A percentile compares a stretch with the other conserved stretches of the same genome.
Evolutionary conservation across 352 stramenopile species (phyloP).

Genomic region (Phytophthora sojae): DNA sequence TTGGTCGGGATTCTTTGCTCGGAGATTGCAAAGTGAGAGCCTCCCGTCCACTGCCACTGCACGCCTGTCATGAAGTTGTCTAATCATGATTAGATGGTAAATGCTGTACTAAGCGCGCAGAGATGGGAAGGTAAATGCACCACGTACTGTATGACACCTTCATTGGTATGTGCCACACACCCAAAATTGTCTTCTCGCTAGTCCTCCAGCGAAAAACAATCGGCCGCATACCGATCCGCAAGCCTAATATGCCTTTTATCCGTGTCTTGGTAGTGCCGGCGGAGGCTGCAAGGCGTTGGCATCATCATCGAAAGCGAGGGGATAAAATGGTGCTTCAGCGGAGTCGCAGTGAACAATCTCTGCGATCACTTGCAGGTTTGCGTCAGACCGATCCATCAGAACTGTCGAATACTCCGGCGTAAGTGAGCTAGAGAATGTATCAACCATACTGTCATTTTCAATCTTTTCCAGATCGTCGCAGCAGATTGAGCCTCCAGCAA

Average conservation of each 20-base stretch:
- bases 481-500: constrained; percentile 1
- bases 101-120: too few species aligned
- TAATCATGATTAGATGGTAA: too few species aligned
- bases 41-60: too few species aligned
- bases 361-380: not conserved
- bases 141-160: too few species aligned
- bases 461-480: constrained; percentile 4
- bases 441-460: not conserved
- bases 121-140: too few species aligned
- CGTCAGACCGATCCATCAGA: constrained; percentile 12
- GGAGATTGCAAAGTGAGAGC: too few species aligned
- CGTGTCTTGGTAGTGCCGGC: not conserved
- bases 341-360: not conserved
- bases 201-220: too few species aligned
- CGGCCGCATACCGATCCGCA: too few species aligned
- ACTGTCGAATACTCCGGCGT: constrained; percentile 11
- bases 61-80: too few species aligned
- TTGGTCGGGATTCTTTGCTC: too few species aligned
- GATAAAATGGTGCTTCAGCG: not conserved
- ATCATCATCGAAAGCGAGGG: constrained; percentile 9
- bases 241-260: not conserved
- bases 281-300: not conserved
- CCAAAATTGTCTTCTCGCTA: too few species aligned
- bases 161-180: too few species aligned
- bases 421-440: not conserved